Percentiles rank a stretch among this genome's conserved stretches.
Conservation (phyloP, 768 basidiomycete genomes). For the Termitomyces sp. region DNA sequence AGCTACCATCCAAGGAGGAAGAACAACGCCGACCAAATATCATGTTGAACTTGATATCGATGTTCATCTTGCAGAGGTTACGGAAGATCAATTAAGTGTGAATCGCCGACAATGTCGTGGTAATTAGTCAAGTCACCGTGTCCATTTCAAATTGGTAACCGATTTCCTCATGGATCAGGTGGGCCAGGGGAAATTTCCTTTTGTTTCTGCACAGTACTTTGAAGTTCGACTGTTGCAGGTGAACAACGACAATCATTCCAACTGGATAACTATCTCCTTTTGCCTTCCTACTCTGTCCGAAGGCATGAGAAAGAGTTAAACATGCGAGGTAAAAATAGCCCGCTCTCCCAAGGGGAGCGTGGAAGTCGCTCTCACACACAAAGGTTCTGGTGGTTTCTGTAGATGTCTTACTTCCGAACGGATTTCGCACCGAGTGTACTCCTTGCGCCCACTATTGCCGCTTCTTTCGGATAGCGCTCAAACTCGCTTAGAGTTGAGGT, state of each 20-base stretch:
- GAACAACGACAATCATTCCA: background rate
- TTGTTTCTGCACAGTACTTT: background rate
- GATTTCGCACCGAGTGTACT: background rate
- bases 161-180: background rate
- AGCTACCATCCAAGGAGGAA: background rate
- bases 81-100: background rate
- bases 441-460: background rate
- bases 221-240: background rate
- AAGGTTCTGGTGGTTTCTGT: conserved; percentile 4
- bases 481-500: background rate
- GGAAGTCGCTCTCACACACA: conserved; percentile 3
- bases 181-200: background rate
- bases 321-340: background rate
- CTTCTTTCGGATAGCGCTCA: conserved; percentile 8
- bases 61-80: background rate
- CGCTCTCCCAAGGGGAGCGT: conserved; percentile 1
- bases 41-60: background rate
- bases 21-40: background rate
- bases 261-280: background rate
- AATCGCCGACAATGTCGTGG: conserved; percentile 10
- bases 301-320: background rate
- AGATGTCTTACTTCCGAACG: conserved; percentile 1
- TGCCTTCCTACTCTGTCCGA: background rate
- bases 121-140: conserved; percentile 16
- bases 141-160: conserved; percentile 2